Conservation (phyloP, 768 basidiomycete species). For the Suillus occidentalis region DNA sequence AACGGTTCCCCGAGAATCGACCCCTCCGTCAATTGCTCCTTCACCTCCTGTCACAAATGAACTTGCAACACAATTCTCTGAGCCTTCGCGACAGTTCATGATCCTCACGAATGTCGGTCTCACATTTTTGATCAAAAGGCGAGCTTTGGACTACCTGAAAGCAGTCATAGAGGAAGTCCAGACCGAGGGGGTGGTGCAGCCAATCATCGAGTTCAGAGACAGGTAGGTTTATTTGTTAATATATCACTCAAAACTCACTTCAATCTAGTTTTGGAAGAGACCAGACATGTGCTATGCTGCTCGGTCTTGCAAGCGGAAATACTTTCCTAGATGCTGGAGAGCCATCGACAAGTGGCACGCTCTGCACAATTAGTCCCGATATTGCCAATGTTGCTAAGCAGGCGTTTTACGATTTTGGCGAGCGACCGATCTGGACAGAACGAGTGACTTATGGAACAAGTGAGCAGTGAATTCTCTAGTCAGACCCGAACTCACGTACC, state of each 20-base stretch:
- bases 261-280: constrained; percentile 79
- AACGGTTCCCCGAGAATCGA: constrained; percentile 40
- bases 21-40: constrained; percentile 40
- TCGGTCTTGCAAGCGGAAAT: constrained; percentile 84
- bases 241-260: constrained; percentile 6
- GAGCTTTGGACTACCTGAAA: constrained; percentile 82
- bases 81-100: constrained; percentile 76
- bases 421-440: constrained; percentile 81
- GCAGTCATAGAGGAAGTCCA: constrained; percentile 83
- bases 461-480: constrained; percentile 31
- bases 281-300: constrained; percentile 89
- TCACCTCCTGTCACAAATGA: constrained; percentile 70
- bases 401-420: constrained; percentile 83
- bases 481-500: neutral
- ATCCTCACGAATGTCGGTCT: constrained; percentile 86
- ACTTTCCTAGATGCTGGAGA: constrained; percentile 69
- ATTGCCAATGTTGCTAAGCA: constrained; percentile 75
- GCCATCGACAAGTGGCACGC: constrained; percentile 41
- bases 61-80: constrained; percentile 78
- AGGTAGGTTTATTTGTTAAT: constrained; percentile 45
- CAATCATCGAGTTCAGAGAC: constrained; percentile 82
- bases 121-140: constrained; percentile 75
- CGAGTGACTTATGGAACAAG: constrained; percentile 74
- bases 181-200: constrained; percentile 69
- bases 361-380: constrained; percentile 58